These are phyloP conservation scores for Bromus sterilis DNA, from an alignment of 176 grass and related monocot genomes.

Conservation along the genomic window DNA sequence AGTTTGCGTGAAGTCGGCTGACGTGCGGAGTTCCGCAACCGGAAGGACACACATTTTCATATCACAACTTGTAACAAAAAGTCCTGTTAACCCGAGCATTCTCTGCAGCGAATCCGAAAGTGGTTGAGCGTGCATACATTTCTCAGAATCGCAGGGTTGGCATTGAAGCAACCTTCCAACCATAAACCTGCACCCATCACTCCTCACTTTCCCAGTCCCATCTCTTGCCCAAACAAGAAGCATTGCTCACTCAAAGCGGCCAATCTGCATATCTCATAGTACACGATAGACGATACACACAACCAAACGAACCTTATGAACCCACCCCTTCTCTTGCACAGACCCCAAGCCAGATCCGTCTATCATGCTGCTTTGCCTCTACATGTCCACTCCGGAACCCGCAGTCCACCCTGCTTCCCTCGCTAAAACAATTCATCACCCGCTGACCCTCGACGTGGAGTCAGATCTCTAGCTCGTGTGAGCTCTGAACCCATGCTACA, in stretches of 20 bases:
- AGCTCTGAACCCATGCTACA: neutral
- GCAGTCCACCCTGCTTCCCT: neutral
- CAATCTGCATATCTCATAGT: neutral
- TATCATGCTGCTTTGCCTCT: neutral
- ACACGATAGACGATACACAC: neutral
- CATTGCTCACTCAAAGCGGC: neutral
- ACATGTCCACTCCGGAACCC: neutral
- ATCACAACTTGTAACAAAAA: neutral
- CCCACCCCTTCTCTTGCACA: neutral
- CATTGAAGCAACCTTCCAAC: constrained; percentile 5
- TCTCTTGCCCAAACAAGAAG: neutral
- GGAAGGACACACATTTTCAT: no score
- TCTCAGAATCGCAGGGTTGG: neutral
- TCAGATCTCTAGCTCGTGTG: neutral
- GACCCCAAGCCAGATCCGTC: neutral
- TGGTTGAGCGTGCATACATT: neutral
- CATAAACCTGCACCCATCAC: neutral
- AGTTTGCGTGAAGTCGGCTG: no score
- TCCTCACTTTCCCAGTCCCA: neutral
- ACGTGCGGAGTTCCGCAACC: no score
- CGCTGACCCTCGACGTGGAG: neutral
- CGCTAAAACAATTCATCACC: neutral
- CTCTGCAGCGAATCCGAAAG: neutral
- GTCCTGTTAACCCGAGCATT: neutral
- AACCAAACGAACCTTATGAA: neutral